These are phyloP conservation scores for Venturia effusa DNA, from an alignment of 2,329 filamentous ascomycete species.

Conservation along the genomic window DNA sequence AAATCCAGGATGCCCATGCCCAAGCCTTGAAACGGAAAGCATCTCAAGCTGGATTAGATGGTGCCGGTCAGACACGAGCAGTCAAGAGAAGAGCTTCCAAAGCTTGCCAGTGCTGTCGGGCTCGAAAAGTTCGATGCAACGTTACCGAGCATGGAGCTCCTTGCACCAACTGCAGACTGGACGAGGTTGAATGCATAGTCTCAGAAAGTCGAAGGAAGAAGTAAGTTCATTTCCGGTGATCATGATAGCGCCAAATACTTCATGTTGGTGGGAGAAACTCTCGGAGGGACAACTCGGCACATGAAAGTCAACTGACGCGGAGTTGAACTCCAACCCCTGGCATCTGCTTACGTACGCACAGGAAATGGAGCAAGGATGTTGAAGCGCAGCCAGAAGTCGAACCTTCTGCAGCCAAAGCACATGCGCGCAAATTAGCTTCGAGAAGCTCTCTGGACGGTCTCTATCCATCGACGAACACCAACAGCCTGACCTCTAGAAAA, in stretches of 20 bases:
- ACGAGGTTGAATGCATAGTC: constrained; percentile 61
- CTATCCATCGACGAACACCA: constrained; percentile 19
- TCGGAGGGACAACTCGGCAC: background rate
- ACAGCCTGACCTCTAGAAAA: constrained; percentile 25
- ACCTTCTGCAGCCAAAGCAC: constrained; percentile 17
- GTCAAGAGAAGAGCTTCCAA: constrained; percentile 82
- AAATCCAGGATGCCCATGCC: constrained; percentile 3
- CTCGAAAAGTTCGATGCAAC: constrained; percentile 86
- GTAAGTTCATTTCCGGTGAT: constrained; percentile 37
- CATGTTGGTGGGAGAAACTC: background rate
- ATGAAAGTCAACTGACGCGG: background rate
- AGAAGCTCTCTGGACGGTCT: constrained; percentile 26
- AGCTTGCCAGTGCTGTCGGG: constrained; percentile 79
- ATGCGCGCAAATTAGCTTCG: constrained; percentile 27
- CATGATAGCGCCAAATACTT: too few relatives aligned
- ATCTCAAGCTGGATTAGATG: constrained; percentile 43
- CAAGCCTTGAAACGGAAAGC: constrained; percentile 46
- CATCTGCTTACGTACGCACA: constrained; percentile 15
- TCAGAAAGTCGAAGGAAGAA: constrained; percentile 73
- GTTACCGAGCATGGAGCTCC: constrained; percentile 77
- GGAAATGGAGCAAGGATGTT: constrained; percentile 34
- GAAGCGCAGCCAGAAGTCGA: constrained; percentile 19
- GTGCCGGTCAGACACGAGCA: constrained; percentile 37
- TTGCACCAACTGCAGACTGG: constrained; percentile 77
- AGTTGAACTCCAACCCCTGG: background rate